A percentile compares a stretch with the other conserved stretches of the same genome.
phyloP scores from a whole-genome alignment of 768 basidiomycete species.

The Stropharia rugosoannulata region DNA sequence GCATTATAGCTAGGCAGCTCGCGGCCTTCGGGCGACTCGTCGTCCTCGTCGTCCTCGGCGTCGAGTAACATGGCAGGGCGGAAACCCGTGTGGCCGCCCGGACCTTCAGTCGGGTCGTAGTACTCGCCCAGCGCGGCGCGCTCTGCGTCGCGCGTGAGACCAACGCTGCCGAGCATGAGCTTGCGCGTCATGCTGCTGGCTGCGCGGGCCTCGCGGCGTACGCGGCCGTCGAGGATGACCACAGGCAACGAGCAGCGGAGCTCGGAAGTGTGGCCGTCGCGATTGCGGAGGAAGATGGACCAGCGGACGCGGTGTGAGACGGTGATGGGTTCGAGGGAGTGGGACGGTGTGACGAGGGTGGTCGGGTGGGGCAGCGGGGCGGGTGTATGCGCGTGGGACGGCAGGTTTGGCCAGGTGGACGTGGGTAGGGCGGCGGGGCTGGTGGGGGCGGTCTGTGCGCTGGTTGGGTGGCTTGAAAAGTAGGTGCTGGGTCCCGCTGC shows the following conservation, averaged over 20 bases:
- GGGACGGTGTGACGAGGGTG: conserved; percentile 57
- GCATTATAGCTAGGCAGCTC: conserved; percentile 88
- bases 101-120: not conserved
- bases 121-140: conserved; percentile 34
- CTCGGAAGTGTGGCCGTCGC: conserved; percentile 91
- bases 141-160: conserved; percentile 19
- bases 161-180: conserved; percentile 50
- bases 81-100: not conserved
- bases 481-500: not conserved
- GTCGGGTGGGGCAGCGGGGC: not conserved
- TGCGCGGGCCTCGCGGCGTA: conserved; percentile 74
- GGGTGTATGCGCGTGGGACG: conserved; percentile 27
- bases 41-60: conserved; percentile 1
- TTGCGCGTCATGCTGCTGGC: conserved; percentile 76
- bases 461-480: not conserved
- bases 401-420: conserved; percentile 1
- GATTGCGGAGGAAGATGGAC: conserved; percentile 77
- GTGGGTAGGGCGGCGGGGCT: conserved; percentile 1
- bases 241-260: conserved; percentile 93
- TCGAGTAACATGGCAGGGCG: not conserved
- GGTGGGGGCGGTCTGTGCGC: not conserved
- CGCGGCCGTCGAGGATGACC: conserved; percentile 71
- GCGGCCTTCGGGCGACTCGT: conserved; percentile 39
- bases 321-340: conserved; percentile 70
- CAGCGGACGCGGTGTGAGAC: conserved; percentile 81